These are phyloP conservation scores for Mycena haematopus DNA, from an alignment of 768 basidiomycete genomes.

Conservation along the genomic window DNA sequence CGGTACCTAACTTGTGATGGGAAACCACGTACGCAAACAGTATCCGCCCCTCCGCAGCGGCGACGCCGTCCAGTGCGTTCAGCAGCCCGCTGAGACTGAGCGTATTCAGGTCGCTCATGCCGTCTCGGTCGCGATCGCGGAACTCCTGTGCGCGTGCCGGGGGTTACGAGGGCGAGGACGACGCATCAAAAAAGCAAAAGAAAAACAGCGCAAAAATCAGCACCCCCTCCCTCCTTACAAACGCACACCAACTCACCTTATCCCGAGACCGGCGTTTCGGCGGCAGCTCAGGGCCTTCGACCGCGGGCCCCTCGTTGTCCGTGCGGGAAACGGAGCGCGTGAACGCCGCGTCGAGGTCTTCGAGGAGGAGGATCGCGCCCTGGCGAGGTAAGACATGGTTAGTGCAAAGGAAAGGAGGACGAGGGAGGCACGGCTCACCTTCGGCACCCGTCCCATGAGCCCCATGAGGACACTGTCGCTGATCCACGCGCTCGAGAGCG, in stretches of 20 bases:
- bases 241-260: constrained; percentile 14
- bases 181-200: too few species aligned
- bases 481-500: constrained; percentile 86
- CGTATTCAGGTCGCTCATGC: constrained; percentile 80
- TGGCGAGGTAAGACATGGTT: not conserved
- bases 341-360: constrained; percentile 91
- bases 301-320: constrained; percentile 37
- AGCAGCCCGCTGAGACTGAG: constrained; percentile 81
- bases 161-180: not conserved
- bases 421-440: constrained; percentile 16
- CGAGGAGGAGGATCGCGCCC: constrained; percentile 83
- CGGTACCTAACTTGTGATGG: not conserved
- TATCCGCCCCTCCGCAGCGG: constrained; percentile 85
- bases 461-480: constrained; percentile 86
- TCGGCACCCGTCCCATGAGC: constrained; percentile 85
- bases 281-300: constrained; percentile 32
- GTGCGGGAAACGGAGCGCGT: constrained; percentile 71
- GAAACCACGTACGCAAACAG: constrained; percentile 82
- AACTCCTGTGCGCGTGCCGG: constrained; percentile 31
- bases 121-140: constrained; percentile 55
- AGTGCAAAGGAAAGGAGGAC: not conserved
- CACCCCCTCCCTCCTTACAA: constrained; percentile 21
- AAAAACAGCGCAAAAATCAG: not conserved
- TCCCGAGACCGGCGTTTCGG: constrained; percentile 25
- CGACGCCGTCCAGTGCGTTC: constrained; percentile 87